Evolutionary conservation across 352 stramenopile genomes (phyloP), one percentile per base, ranked within the genome.

Genomic region (Globisporangium nagaii): DNA sequence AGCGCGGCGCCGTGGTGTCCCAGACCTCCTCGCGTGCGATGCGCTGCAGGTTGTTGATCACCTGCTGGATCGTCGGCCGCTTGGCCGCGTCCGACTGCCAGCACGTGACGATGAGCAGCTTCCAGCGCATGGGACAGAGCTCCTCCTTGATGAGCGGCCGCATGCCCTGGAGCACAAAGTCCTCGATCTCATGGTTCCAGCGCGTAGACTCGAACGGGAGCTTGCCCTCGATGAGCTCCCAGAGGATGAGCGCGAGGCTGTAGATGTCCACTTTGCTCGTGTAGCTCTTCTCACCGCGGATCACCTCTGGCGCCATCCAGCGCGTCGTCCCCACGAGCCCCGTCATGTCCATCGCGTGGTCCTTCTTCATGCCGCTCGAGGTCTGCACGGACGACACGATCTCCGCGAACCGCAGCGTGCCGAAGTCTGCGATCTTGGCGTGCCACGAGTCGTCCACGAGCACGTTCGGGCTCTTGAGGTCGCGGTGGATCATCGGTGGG

Each of bases 371-470:
- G 12, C 64, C 66, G 20, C 54, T 59, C 46, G 71, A 63, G 35
- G 84, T 70, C 41, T 90, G 82, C 28, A 78, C 66, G 0, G 68
- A 86, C 20, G 78, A 89, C 30, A 93, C 84, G 53, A 93, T 93
- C 60, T 94, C 84, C n/a, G 81, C 79, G 40, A 94, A 88, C 24
- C 84, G 75, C 43, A 94, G 65, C 34, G 80, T 89, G 17, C 89
- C 89, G 64, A 97, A 96, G 60, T 97, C 89, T 0, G 84, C 85
- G 20, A 97, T 93, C 64, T 96, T 96, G 39, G 83, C 86, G 45
- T 92, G 84, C 84, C 87, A 95, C 35, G 86, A 91, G 60, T 91
- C 75, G 31, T 93, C 80, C 9, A 97, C 82, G 11, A 97, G 63
- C 15, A 97, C 82, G 51, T 96, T 97, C 0, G 87, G 83, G 39